Evolutionary conservation across 495 filamentous ascomycete genomes (phyloP).

Genomic region (Tuber brumale): DNA sequence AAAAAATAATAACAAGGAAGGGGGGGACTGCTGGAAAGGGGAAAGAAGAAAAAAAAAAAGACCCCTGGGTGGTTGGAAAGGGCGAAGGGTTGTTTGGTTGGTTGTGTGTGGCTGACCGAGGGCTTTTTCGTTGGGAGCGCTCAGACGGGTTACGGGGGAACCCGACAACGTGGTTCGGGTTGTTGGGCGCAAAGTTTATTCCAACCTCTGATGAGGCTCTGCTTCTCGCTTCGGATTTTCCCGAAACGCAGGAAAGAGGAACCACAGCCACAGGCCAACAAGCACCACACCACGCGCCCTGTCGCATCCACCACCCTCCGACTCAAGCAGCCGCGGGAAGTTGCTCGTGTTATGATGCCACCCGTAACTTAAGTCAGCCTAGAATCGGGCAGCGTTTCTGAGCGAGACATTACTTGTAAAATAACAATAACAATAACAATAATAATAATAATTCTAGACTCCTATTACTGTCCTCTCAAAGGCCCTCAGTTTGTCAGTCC

Average conservation of each 20-base stretch:
- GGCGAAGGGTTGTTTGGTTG: slow-evolving; percentile 10
- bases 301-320: neutral
- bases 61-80: neutral
- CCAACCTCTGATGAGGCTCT: slow-evolving; percentile 34
- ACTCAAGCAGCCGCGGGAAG: neutral
- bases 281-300: neutral
- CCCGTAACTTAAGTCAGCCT: neutral
- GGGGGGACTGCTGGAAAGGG: neutral
- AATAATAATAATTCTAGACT: neutral
- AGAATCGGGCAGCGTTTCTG: neutral
- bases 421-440: neutral
- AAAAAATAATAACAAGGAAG: neutral
- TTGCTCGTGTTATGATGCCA: neutral
- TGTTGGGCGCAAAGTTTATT: slow-evolving; percentile 31
- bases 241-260: neutral
- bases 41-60: neutral
- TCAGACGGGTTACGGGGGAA: slow-evolving; percentile 12
- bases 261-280: neutral
- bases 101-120: slow-evolving; percentile 28
- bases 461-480: neutral
- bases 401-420: neutral
- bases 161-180: slow-evolving; percentile 33
- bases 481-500: neutral
- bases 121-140: slow-evolving; percentile 19
- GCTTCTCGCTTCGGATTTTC: slow-evolving; percentile 13